Percentiles rank a stretch among this genome's conserved stretches.
Evolutionary conservation across 2,329 filamentous ascomycete species (phyloP).

Genomic region (Paracoccidioides lutzii): DNA sequence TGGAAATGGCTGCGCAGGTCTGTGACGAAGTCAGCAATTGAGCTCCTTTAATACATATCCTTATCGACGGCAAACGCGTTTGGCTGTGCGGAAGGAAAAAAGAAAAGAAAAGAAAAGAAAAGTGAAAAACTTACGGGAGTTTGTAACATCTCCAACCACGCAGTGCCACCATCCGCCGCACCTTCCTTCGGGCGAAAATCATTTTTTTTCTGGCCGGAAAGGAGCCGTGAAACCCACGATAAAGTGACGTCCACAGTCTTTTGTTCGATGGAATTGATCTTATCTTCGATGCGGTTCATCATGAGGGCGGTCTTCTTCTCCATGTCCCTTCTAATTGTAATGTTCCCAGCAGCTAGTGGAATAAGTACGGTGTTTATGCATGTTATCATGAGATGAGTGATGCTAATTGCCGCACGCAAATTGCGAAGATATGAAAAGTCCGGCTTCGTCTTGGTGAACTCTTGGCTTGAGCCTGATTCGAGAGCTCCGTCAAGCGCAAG

Average conservation of each 20-base stretch:
- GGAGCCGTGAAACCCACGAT: slow-evolving; percentile 60
- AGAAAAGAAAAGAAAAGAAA: not conserved
- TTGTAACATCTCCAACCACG: slow-evolving; percentile 60
- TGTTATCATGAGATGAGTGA: slow-evolving; percentile 84
- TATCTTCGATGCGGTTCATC: slow-evolving; percentile 69
- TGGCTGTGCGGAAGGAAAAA: not conserved
- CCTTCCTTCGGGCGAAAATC: slow-evolving; percentile 83
- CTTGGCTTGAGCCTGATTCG: slow-evolving; percentile 63
- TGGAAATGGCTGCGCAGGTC: slow-evolving; percentile 69
- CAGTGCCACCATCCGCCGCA: slow-evolving; percentile 32
- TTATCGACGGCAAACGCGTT: not conserved
- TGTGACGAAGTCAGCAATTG: slow-evolving; percentile 10
- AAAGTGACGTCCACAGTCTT: slow-evolving; percentile 59
- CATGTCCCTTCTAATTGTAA: slow-evolving; percentile 80
- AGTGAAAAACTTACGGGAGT: slow-evolving; percentile 42
- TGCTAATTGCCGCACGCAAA: slow-evolving; percentile 69
- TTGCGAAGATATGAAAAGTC: slow-evolving; percentile 73
- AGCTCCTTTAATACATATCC: slow-evolving; percentile 6
- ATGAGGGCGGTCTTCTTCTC: slow-evolving; percentile 66
- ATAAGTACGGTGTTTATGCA: slow-evolving; percentile 85
- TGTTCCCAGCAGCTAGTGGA: slow-evolving; percentile 75
- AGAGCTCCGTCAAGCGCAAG: slow-evolving; percentile 55
- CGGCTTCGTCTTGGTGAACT: slow-evolving; percentile 69
- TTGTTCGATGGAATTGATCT: slow-evolving; percentile 59
- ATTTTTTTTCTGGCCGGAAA: slow-evolving; percentile 69